Evolutionary conservation across 495 filamentous ascomycete species (phyloP), one percentile per base, ranked within the genome.

Genomic region (Talaromyces stipitatus): DNA sequence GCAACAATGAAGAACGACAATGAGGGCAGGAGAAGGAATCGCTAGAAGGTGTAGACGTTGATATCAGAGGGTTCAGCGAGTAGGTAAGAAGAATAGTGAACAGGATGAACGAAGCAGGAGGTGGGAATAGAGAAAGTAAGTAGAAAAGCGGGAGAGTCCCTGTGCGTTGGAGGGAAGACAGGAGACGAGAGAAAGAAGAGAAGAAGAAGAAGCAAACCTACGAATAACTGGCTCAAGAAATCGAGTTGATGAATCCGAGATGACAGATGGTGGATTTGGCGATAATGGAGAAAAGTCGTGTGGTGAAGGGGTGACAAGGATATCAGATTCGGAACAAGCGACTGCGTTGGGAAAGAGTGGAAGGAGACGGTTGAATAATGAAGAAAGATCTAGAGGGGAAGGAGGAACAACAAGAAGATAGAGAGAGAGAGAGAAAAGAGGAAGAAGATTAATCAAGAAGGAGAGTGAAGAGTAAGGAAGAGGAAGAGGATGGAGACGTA

Each of bases 101-200:
- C 55, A 58, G 60, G 48, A 58, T 53, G 61, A 46, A 55, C 56
- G 59, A 54, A 59, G 30, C 59, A 58, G 58, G 58, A 60, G 60
- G 59, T 57, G 51, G 58, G 50, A 62, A 60, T n/a, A 62, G 26
- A 60, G 54, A 58, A 54, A 62, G 59, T 33, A 58, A 54, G 57
- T 61, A 60, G 60, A 61, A 58, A 63, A 66, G 54, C 11, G 24
- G n/a, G 36, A 16, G 53, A 56, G 18, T 23, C 38, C n/a, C 8
- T 7, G 33, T 46, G 16, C 33, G 22, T 23, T 14, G 33, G n/a
- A 27, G 14, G 18, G 23, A 7, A 48, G 16, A 26, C 20, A 41
- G 47, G n/a, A n/a, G n/a, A n/a, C n/a, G n/a, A 58, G 61, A 53
- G 71, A 69, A 24, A 10, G 18, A 41, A 38, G 38, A 32, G 30